Conservation (phyloP, 1,284 basidiomycete genomes). For the Leccinum idahoense region DNA sequence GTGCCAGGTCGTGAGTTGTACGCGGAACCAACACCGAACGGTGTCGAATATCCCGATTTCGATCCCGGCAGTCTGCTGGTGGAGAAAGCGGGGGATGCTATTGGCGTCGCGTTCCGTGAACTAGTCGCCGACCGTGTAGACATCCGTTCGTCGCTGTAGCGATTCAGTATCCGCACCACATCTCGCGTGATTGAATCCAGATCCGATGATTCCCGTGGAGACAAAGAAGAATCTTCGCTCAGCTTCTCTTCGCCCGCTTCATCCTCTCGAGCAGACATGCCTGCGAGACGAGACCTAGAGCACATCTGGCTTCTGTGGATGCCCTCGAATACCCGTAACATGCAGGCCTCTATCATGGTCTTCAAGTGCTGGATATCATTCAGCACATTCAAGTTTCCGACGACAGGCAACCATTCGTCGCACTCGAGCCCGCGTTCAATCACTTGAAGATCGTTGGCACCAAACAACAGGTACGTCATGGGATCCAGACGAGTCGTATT, state of each 20-base stretch:
- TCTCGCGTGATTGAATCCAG: conserved; percentile 71
- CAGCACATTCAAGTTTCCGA: conserved; percentile 72
- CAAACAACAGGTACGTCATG: conserved; percentile 90
- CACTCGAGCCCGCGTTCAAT: conserved; percentile 73
- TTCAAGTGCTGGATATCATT: conserved; percentile 87
- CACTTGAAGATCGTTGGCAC: conserved; percentile 74
- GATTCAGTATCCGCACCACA: conserved; percentile 67
- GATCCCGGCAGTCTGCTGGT: conserved; percentile 35
- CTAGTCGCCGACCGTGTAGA: conserved; percentile 50
- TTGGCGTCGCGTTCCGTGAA: conserved; percentile 63
- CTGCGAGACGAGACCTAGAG: conserved; percentile 31
- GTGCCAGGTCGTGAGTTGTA: conserved; percentile 63
- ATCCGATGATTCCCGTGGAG: conserved; percentile 64
- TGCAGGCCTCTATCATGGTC: conserved; percentile 75
- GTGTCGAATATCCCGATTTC: conserved; percentile 53
- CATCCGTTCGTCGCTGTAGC: conserved; percentile 58
- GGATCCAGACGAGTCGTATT: conserved; percentile 86
- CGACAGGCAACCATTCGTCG: conserved; percentile 88
- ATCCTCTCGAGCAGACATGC: conserved; percentile 43
- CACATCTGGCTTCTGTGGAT: conserved; percentile 50
- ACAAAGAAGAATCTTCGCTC: conserved; percentile 47
- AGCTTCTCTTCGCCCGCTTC: conserved; percentile 58
- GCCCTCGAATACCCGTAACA: conserved; percentile 91
- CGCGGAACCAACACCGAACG: conserved; percentile 40
- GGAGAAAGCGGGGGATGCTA: conserved; percentile 39